phyloP scores from a whole-genome alignment of 768 basidiomycete species.

The Psilocybe sp. region DNA sequence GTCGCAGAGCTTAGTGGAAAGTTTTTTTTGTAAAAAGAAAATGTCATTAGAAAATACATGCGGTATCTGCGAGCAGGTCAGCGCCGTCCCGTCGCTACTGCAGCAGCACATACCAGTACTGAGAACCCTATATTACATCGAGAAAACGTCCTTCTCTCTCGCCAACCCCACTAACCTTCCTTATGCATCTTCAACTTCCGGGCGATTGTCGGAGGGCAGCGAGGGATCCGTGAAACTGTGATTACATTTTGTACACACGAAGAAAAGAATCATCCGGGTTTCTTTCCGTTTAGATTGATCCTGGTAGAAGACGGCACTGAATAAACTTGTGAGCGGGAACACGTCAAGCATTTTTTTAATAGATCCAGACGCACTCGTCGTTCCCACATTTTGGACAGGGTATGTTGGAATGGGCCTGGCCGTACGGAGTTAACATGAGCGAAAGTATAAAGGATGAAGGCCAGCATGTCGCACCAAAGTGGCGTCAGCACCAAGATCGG shows the following conservation, averaged over 20 bases:
- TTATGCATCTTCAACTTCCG: conserved; percentile 15
- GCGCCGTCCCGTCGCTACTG: too few species aligned
- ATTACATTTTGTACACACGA: conserved; percentile 82
- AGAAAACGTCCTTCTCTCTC: too few species aligned
- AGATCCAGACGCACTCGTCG: conserved; percentile 59
- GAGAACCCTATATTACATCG: neutral
- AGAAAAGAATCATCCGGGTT: conserved; percentile 92
- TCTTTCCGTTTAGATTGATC: conserved; percentile 97
- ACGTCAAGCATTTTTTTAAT: neutral
- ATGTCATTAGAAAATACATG: conserved; percentile 9
- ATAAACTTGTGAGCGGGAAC: conserved; percentile 6
- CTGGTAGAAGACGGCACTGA: conserved; percentile 92
- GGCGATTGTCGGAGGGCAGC: conserved; percentile 43
- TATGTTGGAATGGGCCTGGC: conserved; percentile 80
- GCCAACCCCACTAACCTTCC: neutral
- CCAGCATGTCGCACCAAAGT: conserved; percentile 59
- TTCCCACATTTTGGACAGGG: conserved; percentile 79
- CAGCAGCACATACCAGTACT: neutral
- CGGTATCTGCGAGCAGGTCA: conserved; percentile 4
- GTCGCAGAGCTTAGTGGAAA: too few species aligned
- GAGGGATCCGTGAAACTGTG: conserved; percentile 72
- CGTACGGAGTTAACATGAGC: neutral
- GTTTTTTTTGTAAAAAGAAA: too few species aligned
- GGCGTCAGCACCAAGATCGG: conserved; percentile 84
- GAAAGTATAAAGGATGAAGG: neutral